phyloP scores from a whole-genome alignment of 1,139 yeast genomes.

The Saccharomyces hybrid region DNA sequence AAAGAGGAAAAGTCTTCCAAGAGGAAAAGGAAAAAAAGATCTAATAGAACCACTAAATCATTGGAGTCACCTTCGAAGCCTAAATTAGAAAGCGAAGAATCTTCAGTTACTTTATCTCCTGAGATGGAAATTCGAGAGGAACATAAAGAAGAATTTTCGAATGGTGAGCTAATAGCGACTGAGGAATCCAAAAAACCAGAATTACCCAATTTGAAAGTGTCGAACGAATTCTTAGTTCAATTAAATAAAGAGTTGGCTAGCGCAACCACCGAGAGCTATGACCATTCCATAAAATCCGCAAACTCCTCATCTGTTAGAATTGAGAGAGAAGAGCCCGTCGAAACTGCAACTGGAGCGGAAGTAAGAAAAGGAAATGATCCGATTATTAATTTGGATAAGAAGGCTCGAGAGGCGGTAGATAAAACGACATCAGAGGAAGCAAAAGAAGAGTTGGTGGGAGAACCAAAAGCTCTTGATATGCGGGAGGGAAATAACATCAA shows the following conservation, averaged over 20 bases:
- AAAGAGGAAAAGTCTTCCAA: not conserved
- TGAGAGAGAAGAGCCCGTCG: not conserved
- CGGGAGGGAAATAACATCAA: not conserved
- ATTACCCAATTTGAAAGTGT: constrained; percentile 10
- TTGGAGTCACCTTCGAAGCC: not conserved
- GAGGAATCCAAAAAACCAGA: constrained; percentile 6
- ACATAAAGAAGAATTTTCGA: not conserved
- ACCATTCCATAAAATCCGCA: not conserved
- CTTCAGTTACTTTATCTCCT: not conserved
- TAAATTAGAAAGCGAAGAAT: not conserved
- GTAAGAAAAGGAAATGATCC: constrained; percentile 7
- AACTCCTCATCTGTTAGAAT: not conserved
- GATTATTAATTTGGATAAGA: constrained; percentile 5
- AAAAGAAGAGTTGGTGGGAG: not conserved
- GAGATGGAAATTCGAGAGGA: not conserved
- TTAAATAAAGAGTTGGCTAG: constrained; percentile 2
- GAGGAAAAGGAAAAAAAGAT: not conserved
- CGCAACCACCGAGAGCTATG: not conserved
- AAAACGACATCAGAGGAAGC: no score
- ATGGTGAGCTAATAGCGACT: not conserved
- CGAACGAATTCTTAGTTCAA: constrained; percentile 8
- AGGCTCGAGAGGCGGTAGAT: no score
- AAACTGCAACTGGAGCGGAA: not conserved
- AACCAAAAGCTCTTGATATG: not conserved
- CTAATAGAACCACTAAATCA: not conserved